phyloP scores from a whole-genome alignment of 495 filamentous ascomycete species.

The Podospora pseudoanserina region DNA sequence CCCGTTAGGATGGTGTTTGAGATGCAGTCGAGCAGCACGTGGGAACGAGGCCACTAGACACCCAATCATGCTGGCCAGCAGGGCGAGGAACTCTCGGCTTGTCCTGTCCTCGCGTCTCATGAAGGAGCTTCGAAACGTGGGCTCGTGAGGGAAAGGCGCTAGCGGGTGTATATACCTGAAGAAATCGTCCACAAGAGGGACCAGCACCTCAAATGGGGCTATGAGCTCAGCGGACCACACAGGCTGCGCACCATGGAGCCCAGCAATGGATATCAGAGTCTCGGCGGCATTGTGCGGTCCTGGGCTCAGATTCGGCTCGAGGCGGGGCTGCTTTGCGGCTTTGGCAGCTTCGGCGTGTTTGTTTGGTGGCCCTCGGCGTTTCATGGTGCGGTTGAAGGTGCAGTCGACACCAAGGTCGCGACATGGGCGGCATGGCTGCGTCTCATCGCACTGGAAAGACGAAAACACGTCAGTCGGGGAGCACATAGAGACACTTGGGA shows the following conservation, averaged over 20 bases:
- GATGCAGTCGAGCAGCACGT: constrained; percentile 64
- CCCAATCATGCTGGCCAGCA: constrained; percentile 80
- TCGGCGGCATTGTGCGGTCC: constrained; percentile 48
- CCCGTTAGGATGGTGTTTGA: constrained; percentile 57
- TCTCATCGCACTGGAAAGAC: constrained; percentile 68
- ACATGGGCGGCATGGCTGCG: constrained; percentile 76
- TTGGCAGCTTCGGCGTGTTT: constrained; percentile 73
- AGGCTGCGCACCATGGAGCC: constrained; percentile 21
- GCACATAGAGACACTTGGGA: not conserved
- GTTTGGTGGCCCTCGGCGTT: constrained; percentile 80
- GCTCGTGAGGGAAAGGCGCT: constrained; percentile 81
- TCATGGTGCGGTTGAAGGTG: constrained; percentile 73
- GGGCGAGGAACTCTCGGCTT: constrained; percentile 66
- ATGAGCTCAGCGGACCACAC: constrained; percentile 67
- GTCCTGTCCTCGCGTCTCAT: constrained; percentile 64
- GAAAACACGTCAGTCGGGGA: not conserved
- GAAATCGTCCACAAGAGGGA: constrained; percentile 76
- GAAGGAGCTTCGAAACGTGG: constrained; percentile 73
- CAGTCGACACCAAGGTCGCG: constrained; percentile 75
- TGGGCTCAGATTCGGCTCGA: constrained; percentile 41
- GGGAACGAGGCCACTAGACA: constrained; percentile 76
- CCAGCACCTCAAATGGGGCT: constrained; percentile 62
- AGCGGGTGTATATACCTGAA: constrained; percentile 88
- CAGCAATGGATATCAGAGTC: constrained; percentile 43
- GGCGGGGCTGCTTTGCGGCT: constrained; percentile 57